These are phyloP conservation scores for Rutstroemia sp. DNA, from an alignment of 2,329 filamentous ascomycete genomes.

Conservation along the genomic window DNA sequence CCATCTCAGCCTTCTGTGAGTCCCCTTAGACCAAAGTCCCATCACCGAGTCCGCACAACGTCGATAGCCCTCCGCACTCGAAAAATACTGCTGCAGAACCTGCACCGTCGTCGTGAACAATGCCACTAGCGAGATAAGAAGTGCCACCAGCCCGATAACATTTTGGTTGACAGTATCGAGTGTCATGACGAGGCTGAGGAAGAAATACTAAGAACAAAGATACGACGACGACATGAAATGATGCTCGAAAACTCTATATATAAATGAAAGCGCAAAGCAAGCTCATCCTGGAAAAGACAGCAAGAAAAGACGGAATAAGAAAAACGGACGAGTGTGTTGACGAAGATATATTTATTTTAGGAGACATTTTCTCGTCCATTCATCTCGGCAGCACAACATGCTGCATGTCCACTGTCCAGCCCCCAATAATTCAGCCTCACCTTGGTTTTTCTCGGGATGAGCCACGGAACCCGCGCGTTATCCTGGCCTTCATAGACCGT, in stretches of 20 bases:
- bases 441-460: not conserved
- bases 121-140: conserved; percentile 31
- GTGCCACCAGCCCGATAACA: conserved; percentile 27
- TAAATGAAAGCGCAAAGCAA: not conserved
- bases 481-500: not conserved
- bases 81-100: conserved; percentile 32
- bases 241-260: not conserved
- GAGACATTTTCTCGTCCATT: not conserved
- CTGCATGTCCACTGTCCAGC: not conserved
- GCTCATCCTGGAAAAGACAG: not conserved
- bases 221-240: not conserved
- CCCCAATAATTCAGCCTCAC: conserved; percentile 2
- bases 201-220: not conserved
- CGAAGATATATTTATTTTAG: not conserved
- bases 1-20: conserved; percentile 26
- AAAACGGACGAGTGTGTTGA: not conserved
- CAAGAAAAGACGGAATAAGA: not conserved
- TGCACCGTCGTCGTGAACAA: conserved; percentile 29
- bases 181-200: conserved; percentile 2
- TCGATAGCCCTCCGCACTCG: conserved; percentile 32
- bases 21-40: conserved; percentile 28
- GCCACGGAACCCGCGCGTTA: not conserved
- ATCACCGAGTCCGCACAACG: conserved; percentile 22
- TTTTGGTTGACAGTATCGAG: conserved; percentile 25
- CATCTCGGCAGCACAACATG: not conserved